Conservation (phyloP, 2,329 filamentous ascomycete genomes). For the Capronia americana region DNA sequence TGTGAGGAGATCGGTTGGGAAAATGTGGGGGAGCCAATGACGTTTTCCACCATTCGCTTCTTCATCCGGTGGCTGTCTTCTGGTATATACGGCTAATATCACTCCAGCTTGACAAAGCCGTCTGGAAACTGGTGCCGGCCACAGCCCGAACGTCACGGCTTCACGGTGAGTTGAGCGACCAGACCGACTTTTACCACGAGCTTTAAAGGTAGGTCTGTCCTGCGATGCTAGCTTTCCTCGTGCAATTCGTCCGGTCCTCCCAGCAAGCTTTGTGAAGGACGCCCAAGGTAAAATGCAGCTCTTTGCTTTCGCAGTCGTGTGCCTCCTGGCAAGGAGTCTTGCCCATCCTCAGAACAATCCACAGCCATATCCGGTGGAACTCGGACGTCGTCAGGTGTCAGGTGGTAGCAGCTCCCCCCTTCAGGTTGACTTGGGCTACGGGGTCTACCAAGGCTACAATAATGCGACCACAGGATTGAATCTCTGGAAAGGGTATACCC, state of each 20-base stretch:
- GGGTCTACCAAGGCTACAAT: constrained; percentile 53
- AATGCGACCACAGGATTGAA: constrained; percentile 51
- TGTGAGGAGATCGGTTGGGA: constrained; percentile 3
- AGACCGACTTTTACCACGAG: constrained; percentile 1
- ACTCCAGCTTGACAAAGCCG: constrained; percentile 11
- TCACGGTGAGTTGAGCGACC: constrained; percentile 17
- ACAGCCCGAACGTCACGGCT: constrained; percentile 17
- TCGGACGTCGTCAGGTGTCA: constrained; percentile 22
- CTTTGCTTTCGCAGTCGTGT: constrained; percentile 4
- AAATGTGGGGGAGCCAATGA: constrained; percentile 21
- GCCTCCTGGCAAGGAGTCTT: constrained; percentile 1
- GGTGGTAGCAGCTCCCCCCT: constrained; percentile 30
- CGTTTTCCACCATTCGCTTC: constrained; percentile 3
- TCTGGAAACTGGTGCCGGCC: constrained; percentile 10
- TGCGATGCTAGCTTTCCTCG: neutral
- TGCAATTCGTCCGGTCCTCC: neutral
- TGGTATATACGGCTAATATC: constrained; percentile 23
- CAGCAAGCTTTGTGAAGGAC: neutral
- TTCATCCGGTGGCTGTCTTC: neutral
- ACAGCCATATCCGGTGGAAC: constrained; percentile 16
- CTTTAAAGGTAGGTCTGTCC: neutral
- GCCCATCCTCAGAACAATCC: constrained; percentile 20
- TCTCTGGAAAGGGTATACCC: constrained; percentile 53
- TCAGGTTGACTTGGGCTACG: constrained; percentile 55
- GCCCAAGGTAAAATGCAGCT: constrained; percentile 3